Base-by-base conservation (phyloP, 495 filamentous ascomycete species). In the Glonium stellatum region DNA sequence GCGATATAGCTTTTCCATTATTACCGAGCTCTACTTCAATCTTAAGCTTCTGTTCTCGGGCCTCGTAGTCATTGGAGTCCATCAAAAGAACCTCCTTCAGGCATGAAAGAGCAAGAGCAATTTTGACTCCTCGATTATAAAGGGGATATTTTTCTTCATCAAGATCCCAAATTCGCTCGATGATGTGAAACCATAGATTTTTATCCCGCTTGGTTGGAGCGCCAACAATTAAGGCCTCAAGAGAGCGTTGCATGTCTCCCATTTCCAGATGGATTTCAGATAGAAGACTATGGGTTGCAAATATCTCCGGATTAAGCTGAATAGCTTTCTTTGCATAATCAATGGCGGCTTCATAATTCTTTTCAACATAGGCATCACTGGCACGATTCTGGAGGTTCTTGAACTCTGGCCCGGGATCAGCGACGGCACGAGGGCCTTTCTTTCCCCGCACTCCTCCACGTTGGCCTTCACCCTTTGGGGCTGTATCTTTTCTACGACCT, bases 271-370 rank as follows among this genome's bases (percentile, higher is more conserved):
- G 84, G 50, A 92, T 84, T 34, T 89, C 82, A 0, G 88, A 86
- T 11, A 93, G 70, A 31, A 92, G 71, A 19, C 81, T 83, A 80
- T 92, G 90, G 27, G 90, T 87, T 21, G 82, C 78, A 61, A 87
- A 87, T 57, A 90, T 88, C 69, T 95, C 91, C 13, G 88, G 87
- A 68, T 96, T 95, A 65, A 85, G 79, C 58, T 87, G 81, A 54
- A 95, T 84, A 11, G 90, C 87, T 67, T 84, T 81, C 50, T 78
- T 75, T 11, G 87, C 81, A 47, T 81, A 75, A 1, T 82, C 74
- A 34, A 82, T 76, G 11, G 89, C 87, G 37, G 78, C 74, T 27
- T 84, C 82, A 68, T 85, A 84, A 47, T 87, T 77, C 37, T 55
- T 55, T 15, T 48, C 77, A 61, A 89, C 81, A 69, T 86, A 92